These are phyloP conservation scores for Cryptosporidium canis DNA, from an alignment of 169 alveolate species.

Conservation along the genomic window DNA sequence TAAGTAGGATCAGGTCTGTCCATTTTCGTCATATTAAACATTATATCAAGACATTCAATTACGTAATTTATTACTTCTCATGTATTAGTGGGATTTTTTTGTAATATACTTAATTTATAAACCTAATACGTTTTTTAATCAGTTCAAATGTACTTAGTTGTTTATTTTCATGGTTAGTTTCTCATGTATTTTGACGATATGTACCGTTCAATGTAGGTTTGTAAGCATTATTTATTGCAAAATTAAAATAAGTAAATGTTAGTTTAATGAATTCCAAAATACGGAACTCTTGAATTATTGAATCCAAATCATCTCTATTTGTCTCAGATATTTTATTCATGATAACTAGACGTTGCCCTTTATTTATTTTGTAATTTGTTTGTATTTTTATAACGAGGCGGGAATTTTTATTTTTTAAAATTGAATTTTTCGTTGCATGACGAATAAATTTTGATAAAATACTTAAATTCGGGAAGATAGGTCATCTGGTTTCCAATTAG, in stretches of 20 bases:
- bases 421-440: not conserved
- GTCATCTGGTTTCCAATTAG: not conserved
- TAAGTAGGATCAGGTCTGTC: slow-evolving; percentile 73
- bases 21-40: slow-evolving; percentile 29
- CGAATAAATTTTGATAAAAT: not conserved
- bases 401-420: not conserved
- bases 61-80: not conserved
- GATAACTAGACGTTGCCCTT: not conserved
- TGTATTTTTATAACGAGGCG: too few species aligned
- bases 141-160: too few species aligned
- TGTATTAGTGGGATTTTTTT: not conserved
- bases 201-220: too few species aligned
- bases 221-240: too few species aligned
- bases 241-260: too few species aligned
- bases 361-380: not conserved
- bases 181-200: too few species aligned
- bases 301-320: too few species aligned
- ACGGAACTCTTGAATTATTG: too few species aligned
- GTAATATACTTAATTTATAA: not conserved
- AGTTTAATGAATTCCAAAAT: too few species aligned
- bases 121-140: too few species aligned
- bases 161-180: too few species aligned
- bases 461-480: not conserved
- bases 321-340: not conserved
- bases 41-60: not conserved